Conservation (phyloP, 192 early-diverging fungal species). For the Podila verticillata region DNA sequence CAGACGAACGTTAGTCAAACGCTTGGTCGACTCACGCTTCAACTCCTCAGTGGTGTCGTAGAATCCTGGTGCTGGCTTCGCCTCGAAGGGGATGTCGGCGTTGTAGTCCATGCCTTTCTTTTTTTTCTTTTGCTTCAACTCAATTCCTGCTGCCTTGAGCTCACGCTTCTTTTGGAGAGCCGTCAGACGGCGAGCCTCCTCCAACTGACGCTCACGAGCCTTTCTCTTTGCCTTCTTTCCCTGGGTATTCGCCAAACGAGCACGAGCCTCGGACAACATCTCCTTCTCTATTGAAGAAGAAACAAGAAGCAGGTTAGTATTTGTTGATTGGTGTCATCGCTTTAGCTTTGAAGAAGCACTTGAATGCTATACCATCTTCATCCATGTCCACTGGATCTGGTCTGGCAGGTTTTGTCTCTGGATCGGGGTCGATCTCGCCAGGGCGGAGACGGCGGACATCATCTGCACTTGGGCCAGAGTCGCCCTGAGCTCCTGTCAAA, state of each 20-base stretch:
- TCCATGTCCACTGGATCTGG: constrained; percentile 99
- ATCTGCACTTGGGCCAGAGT: constrained; percentile 83
- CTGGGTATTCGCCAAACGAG: constrained; percentile 98
- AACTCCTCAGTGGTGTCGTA: constrained; percentile 92
- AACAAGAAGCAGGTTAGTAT: not conserved
- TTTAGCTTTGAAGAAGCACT: not conserved
- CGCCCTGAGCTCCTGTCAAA: constrained; percentile 70
- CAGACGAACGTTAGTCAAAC: constrained; percentile 76
- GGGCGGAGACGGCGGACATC: constrained; percentile 88
- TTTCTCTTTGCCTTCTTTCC: constrained; percentile 99
- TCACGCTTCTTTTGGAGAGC: constrained; percentile 94
- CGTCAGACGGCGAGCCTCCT: constrained; percentile 92
- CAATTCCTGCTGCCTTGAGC: constrained; percentile 98
- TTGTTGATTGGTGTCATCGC: not conserved
- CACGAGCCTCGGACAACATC: constrained; percentile 98
- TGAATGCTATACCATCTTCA: constrained; percentile 72
- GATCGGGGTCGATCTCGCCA: constrained; percentile 97
- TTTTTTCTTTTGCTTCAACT: constrained; percentile 75
- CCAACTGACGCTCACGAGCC: constrained; percentile 96
- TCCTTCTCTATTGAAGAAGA: constrained; percentile 81
- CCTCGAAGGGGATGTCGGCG: constrained; percentile 95
- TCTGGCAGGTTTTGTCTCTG: constrained; percentile 95
- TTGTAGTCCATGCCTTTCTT: constrained; percentile 93
- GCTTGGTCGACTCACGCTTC: constrained; percentile 67
- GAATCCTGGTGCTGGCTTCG: constrained; percentile 87